A percentile compares a stretch with the other conserved stretches of the same genome.
These are phyloP conservation scores for Fusarium paranaense DNA, from an alignment of 2,329 filamentous ascomycete genomes.

Conservation along the genomic window DNA sequence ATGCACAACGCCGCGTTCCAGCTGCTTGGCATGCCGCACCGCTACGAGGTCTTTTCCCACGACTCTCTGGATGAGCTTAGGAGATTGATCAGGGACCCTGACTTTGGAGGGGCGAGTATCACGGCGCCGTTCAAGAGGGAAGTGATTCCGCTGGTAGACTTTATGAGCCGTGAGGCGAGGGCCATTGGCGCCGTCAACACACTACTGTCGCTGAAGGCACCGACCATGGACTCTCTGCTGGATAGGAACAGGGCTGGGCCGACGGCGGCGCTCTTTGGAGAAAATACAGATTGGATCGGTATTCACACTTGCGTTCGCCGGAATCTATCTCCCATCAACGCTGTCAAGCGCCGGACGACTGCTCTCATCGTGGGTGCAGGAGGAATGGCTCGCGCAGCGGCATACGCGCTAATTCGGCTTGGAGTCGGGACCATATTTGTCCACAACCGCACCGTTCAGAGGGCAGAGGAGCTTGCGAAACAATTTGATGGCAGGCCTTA, in stretches of 20 bases:
- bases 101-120: slow-evolving; percentile 71
- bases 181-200: slow-evolving; percentile 75
- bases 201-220: slow-evolving; percentile 67
- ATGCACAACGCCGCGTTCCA: slow-evolving; percentile 25
- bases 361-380: slow-evolving; percentile 62
- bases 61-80: background rate
- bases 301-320: slow-evolving; percentile 70
- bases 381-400: slow-evolving; percentile 55
- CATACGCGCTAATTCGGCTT: slow-evolving; percentile 70
- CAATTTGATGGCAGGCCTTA: slow-evolving; percentile 36
- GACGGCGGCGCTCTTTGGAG: slow-evolving; percentile 69
- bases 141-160: slow-evolving; percentile 67
- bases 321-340: slow-evolving; percentile 69
- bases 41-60: slow-evolving; percentile 6
- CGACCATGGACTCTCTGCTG: slow-evolving; percentile 39
- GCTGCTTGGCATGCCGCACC: slow-evolving; percentile 20
- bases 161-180: slow-evolving; percentile 69
- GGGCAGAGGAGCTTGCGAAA: slow-evolving; percentile 62
- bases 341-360: slow-evolving; percentile 53
- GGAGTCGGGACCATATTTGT: slow-evolving; percentile 70
- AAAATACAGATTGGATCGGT: slow-evolving; percentile 77
- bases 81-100: slow-evolving; percentile 48
- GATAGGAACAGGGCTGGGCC: slow-evolving; percentile 66
- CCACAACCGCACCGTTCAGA: slow-evolving; percentile 64
- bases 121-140: slow-evolving; percentile 72